phyloP scores from a whole-genome alignment of 2,329 filamentous ascomycete genomes.

The Fusarium goolgardi region DNA sequence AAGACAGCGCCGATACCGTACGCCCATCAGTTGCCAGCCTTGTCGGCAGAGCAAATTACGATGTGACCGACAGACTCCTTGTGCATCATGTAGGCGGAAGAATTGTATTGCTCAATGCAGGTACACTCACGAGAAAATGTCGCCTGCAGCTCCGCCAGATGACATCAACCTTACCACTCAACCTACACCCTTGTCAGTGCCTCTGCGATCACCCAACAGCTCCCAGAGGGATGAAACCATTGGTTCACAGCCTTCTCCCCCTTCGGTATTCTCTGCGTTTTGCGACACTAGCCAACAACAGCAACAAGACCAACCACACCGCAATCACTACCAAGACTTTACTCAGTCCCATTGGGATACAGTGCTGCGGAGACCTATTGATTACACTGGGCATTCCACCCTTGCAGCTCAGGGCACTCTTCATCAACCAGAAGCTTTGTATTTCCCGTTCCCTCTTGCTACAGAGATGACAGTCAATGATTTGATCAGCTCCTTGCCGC shows the following conservation, averaged over 20 bases:
- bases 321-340: neutral
- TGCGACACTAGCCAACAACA: neutral
- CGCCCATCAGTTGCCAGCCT: slow-evolving; percentile 8
- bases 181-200: neutral
- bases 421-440: neutral
- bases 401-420: neutral
- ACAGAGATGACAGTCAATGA: neutral
- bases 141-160: neutral
- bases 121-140: neutral
- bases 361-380: neutral
- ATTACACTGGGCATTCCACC: neutral
- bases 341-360: slow-evolving; percentile 4
- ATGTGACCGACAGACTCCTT: slow-evolving; percentile 6
- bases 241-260: neutral
- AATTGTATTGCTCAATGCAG: neutral
- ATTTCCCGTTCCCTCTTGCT: neutral
- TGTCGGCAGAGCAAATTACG: slow-evolving; percentile 8
- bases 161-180: neutral
- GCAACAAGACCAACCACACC: neutral
- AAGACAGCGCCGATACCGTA: neutral
- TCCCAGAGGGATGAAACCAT: neutral
- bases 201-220: neutral
- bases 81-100: slow-evolving; percentile 1
- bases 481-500: slow-evolving; percentile 15
- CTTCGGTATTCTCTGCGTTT: neutral